phyloP scores from a whole-genome alignment of 331 rosid genomes.

The Rosa hybrid region DNA sequence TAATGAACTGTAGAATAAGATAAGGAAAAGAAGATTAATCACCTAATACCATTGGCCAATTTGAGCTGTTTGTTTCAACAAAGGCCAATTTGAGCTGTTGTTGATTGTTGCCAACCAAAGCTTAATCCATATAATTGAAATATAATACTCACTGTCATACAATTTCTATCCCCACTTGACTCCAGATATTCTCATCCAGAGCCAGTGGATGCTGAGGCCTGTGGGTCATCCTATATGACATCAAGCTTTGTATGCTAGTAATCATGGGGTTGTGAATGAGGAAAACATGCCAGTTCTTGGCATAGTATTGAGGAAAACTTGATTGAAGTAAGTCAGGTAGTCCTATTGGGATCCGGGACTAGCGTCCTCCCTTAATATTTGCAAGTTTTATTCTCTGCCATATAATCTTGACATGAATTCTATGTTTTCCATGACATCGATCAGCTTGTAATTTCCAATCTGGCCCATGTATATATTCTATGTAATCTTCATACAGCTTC shows the following conservation, averaged over 20 bases:
- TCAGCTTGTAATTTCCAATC: too few species aligned
- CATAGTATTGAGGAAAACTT: neutral
- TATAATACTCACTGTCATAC: neutral
- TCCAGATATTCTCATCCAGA: neutral
- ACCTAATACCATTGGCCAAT: neutral
- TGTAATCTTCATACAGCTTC: too few species aligned
- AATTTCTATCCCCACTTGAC: neutral
- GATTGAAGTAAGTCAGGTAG: neutral
- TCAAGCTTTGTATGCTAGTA: neutral
- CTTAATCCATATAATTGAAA: neutral
- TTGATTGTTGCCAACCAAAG: neutral
- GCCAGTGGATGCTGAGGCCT: neutral
- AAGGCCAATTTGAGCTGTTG: neutral
- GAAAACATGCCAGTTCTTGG: neutral
- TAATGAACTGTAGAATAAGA: neutral
- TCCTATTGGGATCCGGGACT: too few species aligned
- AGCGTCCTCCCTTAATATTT: too few species aligned
- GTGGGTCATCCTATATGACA: neutral
- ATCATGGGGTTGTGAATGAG: neutral
- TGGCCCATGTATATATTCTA: too few species aligned
- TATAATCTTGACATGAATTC: too few species aligned
- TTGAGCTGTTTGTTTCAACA: neutral
- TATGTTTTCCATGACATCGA: too few species aligned
- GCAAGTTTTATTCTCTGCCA: too few species aligned
- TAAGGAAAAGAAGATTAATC: neutral